Conservation (phyloP, 495 filamentous ascomycete species). For the Schizothecium vesticola region DNA sequence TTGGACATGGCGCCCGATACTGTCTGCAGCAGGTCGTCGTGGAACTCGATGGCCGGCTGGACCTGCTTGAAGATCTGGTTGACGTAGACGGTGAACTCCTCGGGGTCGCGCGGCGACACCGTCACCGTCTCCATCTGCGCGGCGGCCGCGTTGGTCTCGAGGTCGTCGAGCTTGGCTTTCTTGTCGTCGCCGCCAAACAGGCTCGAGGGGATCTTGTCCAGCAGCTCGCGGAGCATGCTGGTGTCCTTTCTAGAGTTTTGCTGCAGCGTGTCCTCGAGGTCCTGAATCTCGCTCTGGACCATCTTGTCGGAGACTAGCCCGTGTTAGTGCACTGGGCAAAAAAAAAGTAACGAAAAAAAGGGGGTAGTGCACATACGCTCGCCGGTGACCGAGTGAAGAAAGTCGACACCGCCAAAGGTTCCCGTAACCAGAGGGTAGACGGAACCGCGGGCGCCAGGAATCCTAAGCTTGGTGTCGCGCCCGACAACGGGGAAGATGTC, state of each 20-base stretch:
- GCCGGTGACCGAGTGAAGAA: constrained; percentile 80
- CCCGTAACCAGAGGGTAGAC: constrained; percentile 82
- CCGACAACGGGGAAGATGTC: constrained; percentile 84
- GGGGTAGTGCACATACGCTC: constrained; percentile 42
- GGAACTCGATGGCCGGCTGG: constrained; percentile 80
- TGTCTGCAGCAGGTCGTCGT: constrained; percentile 74
- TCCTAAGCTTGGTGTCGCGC: constrained; percentile 55
- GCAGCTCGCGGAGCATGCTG: constrained; percentile 66
- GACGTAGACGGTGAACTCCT: constrained; percentile 66
- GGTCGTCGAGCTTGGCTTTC: constrained; percentile 59
- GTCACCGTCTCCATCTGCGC: constrained; percentile 59
- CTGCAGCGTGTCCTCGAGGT: constrained; percentile 69
- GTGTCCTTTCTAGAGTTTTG: constrained; percentile 51
- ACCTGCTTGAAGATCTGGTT: constrained; percentile 65
- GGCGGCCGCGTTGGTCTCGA: constrained; percentile 61
- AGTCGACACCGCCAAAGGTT: constrained; percentile 86
- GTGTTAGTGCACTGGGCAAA: constrained; percentile 7
- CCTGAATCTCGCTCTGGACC: constrained; percentile 78
- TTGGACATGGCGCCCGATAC: constrained; percentile 72
- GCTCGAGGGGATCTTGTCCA: constrained; percentile 71
- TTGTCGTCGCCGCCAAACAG: constrained; percentile 66
- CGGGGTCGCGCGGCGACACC: constrained; percentile 66
- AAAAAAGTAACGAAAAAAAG: background rate
- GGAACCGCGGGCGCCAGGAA: constrained; percentile 55
- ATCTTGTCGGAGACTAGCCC: constrained; percentile 70